Evolutionary conservation across 139 green algal genomes (phyloP).

Genomic region (Edaphochlamys debaryana): DNA sequence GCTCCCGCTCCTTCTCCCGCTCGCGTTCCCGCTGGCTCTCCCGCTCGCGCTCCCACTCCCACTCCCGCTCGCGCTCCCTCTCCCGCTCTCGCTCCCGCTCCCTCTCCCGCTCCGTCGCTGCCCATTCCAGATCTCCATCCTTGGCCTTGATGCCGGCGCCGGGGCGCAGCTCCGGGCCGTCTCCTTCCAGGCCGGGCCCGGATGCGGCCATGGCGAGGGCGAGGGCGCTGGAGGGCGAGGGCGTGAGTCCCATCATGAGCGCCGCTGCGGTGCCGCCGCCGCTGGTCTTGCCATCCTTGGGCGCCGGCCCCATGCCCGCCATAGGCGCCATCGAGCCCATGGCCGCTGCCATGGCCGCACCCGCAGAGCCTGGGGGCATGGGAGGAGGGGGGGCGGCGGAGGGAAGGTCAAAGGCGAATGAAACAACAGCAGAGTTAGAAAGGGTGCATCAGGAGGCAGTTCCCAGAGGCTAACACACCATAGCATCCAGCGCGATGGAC

Average conservation of each 20-base stretch:
- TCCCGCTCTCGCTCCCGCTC: slow-evolving; percentile 39
- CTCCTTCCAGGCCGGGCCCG: background rate
- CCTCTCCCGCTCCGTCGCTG: background rate
- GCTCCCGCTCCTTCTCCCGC: slow-evolving; percentile 34
- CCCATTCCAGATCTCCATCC: slow-evolving; percentile 3
- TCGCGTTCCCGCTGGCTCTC: slow-evolving; percentile 20
- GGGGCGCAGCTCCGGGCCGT: background rate
- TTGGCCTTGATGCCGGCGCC: background rate
- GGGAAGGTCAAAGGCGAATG: too few species aligned
- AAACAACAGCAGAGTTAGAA: too few species aligned
- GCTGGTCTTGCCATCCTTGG: slow-evolving; percentile 1
- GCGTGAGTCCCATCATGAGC: background rate
- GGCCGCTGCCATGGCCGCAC: background rate
- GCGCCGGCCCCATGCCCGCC: slow-evolving; percentile 1
- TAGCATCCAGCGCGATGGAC: too few species aligned
- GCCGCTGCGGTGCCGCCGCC: background rate
- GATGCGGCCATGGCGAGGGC: too few species aligned
- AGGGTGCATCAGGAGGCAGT: too few species aligned
- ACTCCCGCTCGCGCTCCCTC: slow-evolving; percentile 22
- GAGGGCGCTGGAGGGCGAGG: too few species aligned
- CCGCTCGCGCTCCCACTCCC: slow-evolving; percentile 10
- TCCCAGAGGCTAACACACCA: too few species aligned
- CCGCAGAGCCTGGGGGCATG: too few species aligned
- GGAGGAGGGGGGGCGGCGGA: too few species aligned
- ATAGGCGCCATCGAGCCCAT: slow-evolving; percentile 29